Base-by-base conservation (phyloP, 2,329 filamentous ascomycete species). In the Camptophora hylomeconis region DNA sequence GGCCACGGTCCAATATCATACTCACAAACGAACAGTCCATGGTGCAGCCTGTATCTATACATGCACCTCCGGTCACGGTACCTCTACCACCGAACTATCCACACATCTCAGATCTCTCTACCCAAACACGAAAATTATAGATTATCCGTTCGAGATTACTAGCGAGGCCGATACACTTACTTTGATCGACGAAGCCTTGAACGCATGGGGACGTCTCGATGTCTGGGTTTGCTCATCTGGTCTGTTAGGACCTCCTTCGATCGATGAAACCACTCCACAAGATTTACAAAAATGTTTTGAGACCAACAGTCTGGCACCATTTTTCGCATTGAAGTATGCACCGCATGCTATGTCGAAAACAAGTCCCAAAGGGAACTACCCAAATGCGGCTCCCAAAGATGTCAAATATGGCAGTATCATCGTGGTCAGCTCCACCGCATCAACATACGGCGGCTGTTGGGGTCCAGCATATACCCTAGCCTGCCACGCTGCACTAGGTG, bases 271-370 rank as follows among this genome's bases (percentile, higher is more conserved):
- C 2, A 67, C 65, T 0, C 66, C 70, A 0, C 50, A 54, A 7
- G 68, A 72, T 42, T 52, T 75, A 9, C 60, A 64, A 44, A 63
- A 61, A 25, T 66, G 65, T 36, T 73, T 75, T 46, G 68, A 74
- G 43, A 65, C 67, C 2, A 72, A 75, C 43, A 61, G 60, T 20
- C 61, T 75, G 50, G 67, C 69, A 5, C 69, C 72, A 2, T 75
- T 76, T 55, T 74, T 72, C 41, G 71, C 70, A 2, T 56, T 75
- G 37, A 75, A 75, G 46, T 74, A 75, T 42, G 69, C 69, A 0
- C 69, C 71, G 0, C 63, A 69, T 2, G 72, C 72, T 2, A 75
- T 76, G 72, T 60, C 54, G 11, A 75, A 75, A 46, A 61, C 64
- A 5, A 65, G 65, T 0, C 56, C 61, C 1, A 50, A 66, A 37